Base-by-base conservation (phyloP, 345 rosid genomes). In the Linum trigynum region DNA sequence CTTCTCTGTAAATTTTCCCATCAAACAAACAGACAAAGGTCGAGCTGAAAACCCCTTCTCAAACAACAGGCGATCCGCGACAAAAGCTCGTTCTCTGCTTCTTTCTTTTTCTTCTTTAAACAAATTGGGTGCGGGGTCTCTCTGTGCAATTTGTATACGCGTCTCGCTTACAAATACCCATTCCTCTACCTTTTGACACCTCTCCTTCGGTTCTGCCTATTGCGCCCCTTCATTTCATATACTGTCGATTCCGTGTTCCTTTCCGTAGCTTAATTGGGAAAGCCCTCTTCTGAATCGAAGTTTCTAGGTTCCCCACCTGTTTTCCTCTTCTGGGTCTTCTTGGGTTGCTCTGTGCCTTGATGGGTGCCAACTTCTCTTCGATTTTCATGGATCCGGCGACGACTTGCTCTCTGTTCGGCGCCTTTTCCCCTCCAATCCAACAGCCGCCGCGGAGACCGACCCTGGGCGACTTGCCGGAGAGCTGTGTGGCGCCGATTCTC, bases 381-480 rank as follows among this genome's bases (percentile, higher is more conserved):
- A 65, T 74, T 2, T 80, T 79, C 63, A 16, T 42, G 0, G 63
- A 61, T 41, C 75, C 81, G 6, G 70, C 65, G 36, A 64, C 65
- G 36, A 64, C 69, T 39, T 61, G 38, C 14, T 69, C 72, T 23
- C 17, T 51, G 42, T 39, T 42, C 40, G 37, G 59, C 35, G 40
- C 69, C 42, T 66, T 53, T 23, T 63, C 39, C 58, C 65, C 53
- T 56, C 67, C 38, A 57, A 62, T 58, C 75, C 77, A 23, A 57
- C 69, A 11, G 37, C 53, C 11, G 53, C 53, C 60, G 42, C 14
- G 48, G 15, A 71, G 70, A 43, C 76, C 85, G 10, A 60, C 81
- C 62, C 85, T 95, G 10, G 95, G 91, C 9, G 97, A 91, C 67
- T 57, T 95, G 10, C 98, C 98, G 0, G 99, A 95, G 70, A 65